These are phyloP conservation scores for Allium fistulosum DNA, from an alignment of 106 monocot species.

Conservation along the genomic window DNA sequence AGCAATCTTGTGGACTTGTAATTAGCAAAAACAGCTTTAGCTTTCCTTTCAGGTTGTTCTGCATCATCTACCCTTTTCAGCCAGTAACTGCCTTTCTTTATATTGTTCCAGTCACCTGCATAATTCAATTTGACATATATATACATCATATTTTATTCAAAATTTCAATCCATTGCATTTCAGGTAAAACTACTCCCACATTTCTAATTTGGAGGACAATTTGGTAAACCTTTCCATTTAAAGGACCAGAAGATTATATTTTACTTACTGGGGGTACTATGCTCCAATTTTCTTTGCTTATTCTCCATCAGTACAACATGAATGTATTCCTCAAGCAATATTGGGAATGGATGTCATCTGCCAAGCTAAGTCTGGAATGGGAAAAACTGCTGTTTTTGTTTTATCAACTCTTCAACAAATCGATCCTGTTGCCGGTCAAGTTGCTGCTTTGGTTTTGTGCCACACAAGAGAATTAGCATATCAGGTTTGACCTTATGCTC, in stretches of 20 bases:
- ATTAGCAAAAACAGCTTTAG: too few relatives aligned
- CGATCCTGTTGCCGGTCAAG: constrained; percentile 90
- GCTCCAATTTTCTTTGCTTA: constrained; percentile 85
- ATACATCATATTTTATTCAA: too few relatives aligned
- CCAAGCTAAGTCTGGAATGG: constrained; percentile 99
- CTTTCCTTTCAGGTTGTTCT: too few relatives aligned
- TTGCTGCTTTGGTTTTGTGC: constrained; percentile 91
- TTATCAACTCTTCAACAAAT: constrained; percentile 95
- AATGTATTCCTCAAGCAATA: constrained; percentile 99
- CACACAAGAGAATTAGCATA: constrained; percentile 96
- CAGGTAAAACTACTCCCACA: constrained; percentile 83
- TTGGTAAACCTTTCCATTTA: constrained; percentile 70
- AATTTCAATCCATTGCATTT: neutral
- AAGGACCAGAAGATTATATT: constrained; percentile 66
- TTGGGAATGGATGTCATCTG: constrained; percentile 99
- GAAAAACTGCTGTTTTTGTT: constrained; percentile 99
- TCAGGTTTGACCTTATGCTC: constrained; percentile 40
- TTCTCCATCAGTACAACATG: constrained; percentile 98
- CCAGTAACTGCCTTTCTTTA: too few relatives aligned
- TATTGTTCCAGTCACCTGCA: too few relatives aligned
- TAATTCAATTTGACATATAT: too few relatives aligned
- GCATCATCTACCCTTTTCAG: too few relatives aligned
- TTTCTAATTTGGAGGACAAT: constrained; percentile 67
- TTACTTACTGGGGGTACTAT: constrained; percentile 82
- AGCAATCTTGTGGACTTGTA: too few relatives aligned